These are phyloP conservation scores for Tagetes patula DNA, from an alignment of 129 eudicot genomes.

Conservation along the genomic window DNA sequence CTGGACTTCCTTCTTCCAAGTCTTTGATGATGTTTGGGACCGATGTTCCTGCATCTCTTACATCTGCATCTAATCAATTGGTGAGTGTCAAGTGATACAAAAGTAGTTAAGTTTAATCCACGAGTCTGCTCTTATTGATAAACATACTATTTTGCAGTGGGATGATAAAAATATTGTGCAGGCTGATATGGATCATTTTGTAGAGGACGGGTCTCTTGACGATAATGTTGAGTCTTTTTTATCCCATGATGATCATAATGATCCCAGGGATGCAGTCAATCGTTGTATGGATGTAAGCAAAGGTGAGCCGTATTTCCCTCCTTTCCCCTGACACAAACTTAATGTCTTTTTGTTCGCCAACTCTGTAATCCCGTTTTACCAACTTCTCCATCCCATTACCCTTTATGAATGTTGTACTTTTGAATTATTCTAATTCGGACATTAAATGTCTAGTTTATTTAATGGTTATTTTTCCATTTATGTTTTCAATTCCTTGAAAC, in stretches of 20 bases:
- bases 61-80: conserved; percentile 89
- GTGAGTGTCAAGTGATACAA: conserved; percentile 43
- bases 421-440: too few relatives aligned
- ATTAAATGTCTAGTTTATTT: too few relatives aligned
- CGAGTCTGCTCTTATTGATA: conserved; percentile 23
- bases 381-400: too few relatives aligned
- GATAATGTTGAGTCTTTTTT: conserved; percentile 95
- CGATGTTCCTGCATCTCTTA: conserved; percentile 68
- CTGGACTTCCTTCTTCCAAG: conserved; percentile 70
- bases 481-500: too few relatives aligned
- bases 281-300: conserved; percentile 91
- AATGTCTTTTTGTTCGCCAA: too few relatives aligned
- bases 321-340: too few relatives aligned
- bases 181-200: conserved; percentile 97
- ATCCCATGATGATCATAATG: conserved; percentile 80
- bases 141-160: conserved; percentile 55
- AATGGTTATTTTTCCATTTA: too few relatives aligned
- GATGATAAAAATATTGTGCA: conserved; percentile 76
- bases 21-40: conserved; percentile 81
- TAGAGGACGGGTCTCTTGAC: conserved; percentile 95
- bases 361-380: too few relatives aligned
- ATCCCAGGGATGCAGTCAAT: conserved; percentile 72
- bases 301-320: conserved; percentile 37
- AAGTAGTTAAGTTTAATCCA: not conserved
- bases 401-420: too few relatives aligned